Evolutionary conservation across 139 green algal species (phyloP).

Genomic region (Chara braunii): DNA sequence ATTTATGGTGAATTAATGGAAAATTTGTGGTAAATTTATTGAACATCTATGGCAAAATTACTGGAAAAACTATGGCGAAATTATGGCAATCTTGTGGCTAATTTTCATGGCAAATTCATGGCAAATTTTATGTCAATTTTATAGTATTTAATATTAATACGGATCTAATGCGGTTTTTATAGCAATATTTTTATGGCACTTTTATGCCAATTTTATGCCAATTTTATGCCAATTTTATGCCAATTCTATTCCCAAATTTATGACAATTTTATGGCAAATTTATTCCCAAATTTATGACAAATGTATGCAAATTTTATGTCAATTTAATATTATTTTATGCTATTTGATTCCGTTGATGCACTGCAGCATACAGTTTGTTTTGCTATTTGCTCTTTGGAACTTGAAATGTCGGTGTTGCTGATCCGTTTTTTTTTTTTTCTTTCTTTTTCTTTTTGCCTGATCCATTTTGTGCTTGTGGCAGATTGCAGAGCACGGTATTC

Average conservation of each 20-base stretch:
- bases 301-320: neutral
- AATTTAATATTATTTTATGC: neutral
- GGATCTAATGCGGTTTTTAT: too few species aligned
- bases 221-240: neutral
- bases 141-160: neutral
- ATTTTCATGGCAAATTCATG: too few species aligned
- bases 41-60: too few species aligned
- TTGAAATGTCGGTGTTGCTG: neutral
- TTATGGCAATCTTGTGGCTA: too few species aligned
- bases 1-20: neutral
- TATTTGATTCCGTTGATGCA: neutral
- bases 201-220: neutral
- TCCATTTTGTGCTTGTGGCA: constrained; percentile 25
- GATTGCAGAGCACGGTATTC: constrained; percentile 49
- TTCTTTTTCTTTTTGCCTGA: neutral
- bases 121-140: too few species aligned
- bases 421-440: neutral
- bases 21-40: neutral
- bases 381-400: neutral
- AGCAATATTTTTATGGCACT: too few species aligned
- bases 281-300: neutral
- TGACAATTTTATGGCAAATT: constrained; percentile 4
- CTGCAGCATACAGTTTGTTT: neutral
- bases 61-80: too few species aligned
- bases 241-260: neutral